A percentile compares a stretch with the other conserved stretches of the same genome.
These are phyloP conservation scores for Pseudocercospora cruenta DNA, from an alignment of 2,329 filamentous ascomycete species.

Conservation along the genomic window DNA sequence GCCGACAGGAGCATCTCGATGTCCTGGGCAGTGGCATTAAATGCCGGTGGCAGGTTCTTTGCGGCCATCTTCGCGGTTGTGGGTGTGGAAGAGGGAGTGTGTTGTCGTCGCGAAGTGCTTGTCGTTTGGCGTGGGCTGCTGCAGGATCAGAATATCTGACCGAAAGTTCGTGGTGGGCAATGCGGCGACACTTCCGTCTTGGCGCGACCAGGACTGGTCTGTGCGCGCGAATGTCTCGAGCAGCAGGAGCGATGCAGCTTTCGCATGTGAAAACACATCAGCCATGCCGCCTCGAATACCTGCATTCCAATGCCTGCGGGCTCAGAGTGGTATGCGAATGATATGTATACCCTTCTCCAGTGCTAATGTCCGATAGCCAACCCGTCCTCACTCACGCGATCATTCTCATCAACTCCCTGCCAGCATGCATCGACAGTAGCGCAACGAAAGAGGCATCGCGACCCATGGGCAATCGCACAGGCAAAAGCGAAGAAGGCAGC, in stretches of 20 bases:
- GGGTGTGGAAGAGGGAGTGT: constrained; percentile 17
- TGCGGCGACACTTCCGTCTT: constrained; percentile 11
- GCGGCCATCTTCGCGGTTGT: constrained; percentile 79
- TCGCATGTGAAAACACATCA: constrained; percentile 5
- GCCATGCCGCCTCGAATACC: constrained; percentile 55
- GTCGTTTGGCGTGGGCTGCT: constrained; percentile 21
- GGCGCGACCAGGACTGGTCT: background rate
- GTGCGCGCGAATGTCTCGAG: background rate
- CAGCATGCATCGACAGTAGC: constrained; percentile 60
- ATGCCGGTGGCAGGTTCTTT: constrained; percentile 87
- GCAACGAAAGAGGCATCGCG: constrained; percentile 68
- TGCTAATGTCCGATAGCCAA: constrained; percentile 22
- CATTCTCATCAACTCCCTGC: constrained; percentile 66
- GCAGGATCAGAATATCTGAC: constrained; percentile 7
- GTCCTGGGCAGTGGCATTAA: constrained; percentile 97
- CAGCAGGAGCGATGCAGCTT: background rate
- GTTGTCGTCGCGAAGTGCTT: constrained; percentile 21
- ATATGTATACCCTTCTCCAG: too few species aligned
- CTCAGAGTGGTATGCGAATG: constrained; percentile 45
- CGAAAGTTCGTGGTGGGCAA: constrained; percentile 11
- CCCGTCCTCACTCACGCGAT: constrained; percentile 29
- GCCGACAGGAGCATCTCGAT: constrained; percentile 99
- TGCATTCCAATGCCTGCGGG: constrained; percentile 47
- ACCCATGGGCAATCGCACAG: constrained; percentile 82
- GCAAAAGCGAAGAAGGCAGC: constrained; percentile 81